Conservation (phyloP, 306 rosid genomes). For the Glycine soja region DNA sequence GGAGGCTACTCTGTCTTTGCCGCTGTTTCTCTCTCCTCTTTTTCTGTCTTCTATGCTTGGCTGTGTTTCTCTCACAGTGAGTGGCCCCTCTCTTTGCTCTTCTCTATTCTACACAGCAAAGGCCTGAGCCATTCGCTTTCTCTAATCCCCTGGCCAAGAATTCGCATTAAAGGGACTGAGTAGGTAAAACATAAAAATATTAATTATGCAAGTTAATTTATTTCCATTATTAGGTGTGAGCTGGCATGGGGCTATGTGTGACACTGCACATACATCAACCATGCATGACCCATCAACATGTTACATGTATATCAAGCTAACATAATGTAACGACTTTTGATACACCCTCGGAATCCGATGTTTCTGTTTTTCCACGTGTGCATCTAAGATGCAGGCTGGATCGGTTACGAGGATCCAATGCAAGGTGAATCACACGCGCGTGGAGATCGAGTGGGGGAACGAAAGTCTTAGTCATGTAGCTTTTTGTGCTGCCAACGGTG, state of each 20-base stretch:
- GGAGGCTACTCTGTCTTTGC: slow-evolving; percentile 30
- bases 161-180: too few relatives aligned
- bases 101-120: not conserved
- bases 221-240: too few relatives aligned
- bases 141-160: not conserved
- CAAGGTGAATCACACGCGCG: not conserved
- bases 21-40: not conserved
- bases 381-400: not conserved
- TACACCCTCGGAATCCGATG: not conserved
- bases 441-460: not conserved
- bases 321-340: not conserved
- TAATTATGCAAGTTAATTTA: too few relatives aligned
- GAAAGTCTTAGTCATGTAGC: not conserved
- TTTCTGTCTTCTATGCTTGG: not conserved
- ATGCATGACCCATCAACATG: slow-evolving; percentile 16
- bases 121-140: not conserved
- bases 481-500: slow-evolving; percentile 26
- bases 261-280: not conserved
- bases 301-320: not conserved
- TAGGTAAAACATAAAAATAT: too few relatives aligned
- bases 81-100: not conserved
- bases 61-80: too few relatives aligned
- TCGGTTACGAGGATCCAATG: not conserved
- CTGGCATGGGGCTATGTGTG: not conserved
- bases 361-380: not conserved